A percentile compares a stretch with the other conserved stretches of the same genome.
phyloP scores from a whole-genome alignment of 2,329 filamentous ascomycete species.

The Cytospora schulzeri region DNA sequence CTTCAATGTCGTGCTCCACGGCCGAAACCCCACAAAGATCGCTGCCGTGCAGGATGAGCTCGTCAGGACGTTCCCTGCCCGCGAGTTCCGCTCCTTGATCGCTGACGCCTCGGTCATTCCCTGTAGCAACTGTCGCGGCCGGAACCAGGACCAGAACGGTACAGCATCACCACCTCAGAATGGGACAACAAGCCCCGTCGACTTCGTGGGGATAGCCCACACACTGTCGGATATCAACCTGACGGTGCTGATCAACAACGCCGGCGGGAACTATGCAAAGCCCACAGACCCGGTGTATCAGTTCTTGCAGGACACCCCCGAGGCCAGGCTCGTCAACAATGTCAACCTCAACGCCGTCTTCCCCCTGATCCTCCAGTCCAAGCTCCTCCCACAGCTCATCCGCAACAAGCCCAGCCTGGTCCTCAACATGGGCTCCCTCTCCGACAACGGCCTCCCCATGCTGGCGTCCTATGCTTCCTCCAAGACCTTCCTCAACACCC shows the following conservation, averaged over 20 bases:
- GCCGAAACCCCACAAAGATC: constrained; percentile 55
- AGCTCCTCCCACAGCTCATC: constrained; percentile 47
- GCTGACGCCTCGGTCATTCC: constrained; percentile 43
- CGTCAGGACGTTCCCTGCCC: constrained; percentile 40
- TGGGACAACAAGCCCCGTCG: constrained; percentile 27
- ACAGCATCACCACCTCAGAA: constrained; percentile 1
- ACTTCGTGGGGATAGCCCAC: constrained; percentile 31
- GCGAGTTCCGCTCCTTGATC: constrained; percentile 44
- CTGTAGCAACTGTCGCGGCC: constrained; percentile 8
- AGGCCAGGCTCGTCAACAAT: constrained; percentile 43
- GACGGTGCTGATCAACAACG: constrained; percentile 60
- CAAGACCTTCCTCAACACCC: constrained; percentile 30
- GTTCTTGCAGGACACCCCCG: constrained; percentile 40
- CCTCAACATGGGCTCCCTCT: constrained; percentile 52
- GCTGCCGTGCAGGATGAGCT: constrained; percentile 44
- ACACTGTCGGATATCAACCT: constrained; percentile 44
- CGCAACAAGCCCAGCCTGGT: constrained; percentile 47
- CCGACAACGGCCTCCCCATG: constrained; percentile 49
- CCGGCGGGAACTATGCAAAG: constrained; percentile 44
- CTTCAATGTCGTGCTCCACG: constrained; percentile 61
- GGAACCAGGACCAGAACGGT: too few species aligned
- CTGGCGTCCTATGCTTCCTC: constrained; percentile 39
- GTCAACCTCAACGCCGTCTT: constrained; percentile 54
- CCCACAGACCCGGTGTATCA: constrained; percentile 37
- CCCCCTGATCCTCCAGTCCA: constrained; percentile 49